Evolutionary conservation across 2,329 filamentous ascomycete species (phyloP), one percentile per base, ranked within the genome.

Genomic region (Aspergillus ochraceoroseus): DNA sequence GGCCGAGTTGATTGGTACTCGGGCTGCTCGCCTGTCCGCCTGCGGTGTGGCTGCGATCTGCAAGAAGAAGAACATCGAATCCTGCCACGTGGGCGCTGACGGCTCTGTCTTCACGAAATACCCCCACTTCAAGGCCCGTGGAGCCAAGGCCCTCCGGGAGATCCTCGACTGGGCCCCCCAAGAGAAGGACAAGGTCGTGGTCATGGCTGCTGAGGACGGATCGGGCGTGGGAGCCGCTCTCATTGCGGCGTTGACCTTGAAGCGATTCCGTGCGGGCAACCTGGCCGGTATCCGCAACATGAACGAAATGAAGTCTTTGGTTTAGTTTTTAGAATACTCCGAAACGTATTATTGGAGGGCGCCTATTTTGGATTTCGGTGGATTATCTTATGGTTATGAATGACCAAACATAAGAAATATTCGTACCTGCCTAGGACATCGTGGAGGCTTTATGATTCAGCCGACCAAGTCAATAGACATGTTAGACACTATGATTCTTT

Each of bases 101-200:
- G 92, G 92, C 25, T 94, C 87, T 12, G 90, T 98, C 39, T 98
- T 98, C 74, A 95, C 95, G 76, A 96, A 96, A 67, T 98, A 98
- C 70, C 92, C 92, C 8, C 85, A 95, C 70, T 98, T 98, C 79
- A 95, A 95, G 75, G 79, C 82, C 43, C 84, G 92, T 39, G 89
- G 90, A 41, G 90, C 92, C 9, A 76, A 83, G 64, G 92, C 92
- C 18, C 77, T 98, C 38, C 82, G 87, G 40, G 92, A 98, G 73
- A 95, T 98, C 52, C 79, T 98, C 25, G 90, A 95, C 72, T 96
- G 90, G 89, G 80, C 85, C 2, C 79, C 76, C 40, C 85, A 86
- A 70, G 83, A 82, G 65, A 83, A 88, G 63, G 88, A 96, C 58
- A 89, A 88, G 5, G 77, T 98, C 39, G 83, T 89, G 70, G 81